Conservation (phyloP, 73 alveolate species). For the Chromera velia region DNA sequence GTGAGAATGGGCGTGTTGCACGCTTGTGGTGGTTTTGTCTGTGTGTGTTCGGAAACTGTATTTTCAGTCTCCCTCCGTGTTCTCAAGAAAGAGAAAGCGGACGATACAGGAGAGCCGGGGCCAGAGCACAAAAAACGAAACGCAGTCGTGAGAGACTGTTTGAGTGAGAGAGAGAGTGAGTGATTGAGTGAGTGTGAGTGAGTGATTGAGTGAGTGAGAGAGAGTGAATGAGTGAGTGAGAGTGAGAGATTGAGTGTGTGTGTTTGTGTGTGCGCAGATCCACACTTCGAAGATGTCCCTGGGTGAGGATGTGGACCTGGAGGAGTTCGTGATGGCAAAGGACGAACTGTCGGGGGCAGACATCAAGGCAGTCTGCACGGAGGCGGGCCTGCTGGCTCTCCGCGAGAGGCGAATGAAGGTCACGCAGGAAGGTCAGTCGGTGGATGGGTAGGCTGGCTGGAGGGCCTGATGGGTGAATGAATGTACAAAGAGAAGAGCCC, state of each 20-base stretch:
- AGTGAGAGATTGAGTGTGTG: background rate
- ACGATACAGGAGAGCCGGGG: too few relatives aligned
- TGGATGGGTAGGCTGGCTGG: background rate
- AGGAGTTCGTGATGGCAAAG: constrained; percentile 93
- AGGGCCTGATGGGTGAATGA: background rate
- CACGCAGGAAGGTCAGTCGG: constrained; percentile 36
- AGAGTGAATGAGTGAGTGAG: background rate
- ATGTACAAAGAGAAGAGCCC: too few relatives aligned
- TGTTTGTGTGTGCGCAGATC: background rate
- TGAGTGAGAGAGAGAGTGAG: too few relatives aligned
- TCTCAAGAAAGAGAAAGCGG: too few relatives aligned
- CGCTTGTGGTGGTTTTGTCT: too few relatives aligned
- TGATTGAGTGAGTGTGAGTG: too few relatives aligned
- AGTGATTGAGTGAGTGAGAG: background rate
- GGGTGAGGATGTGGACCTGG: constrained; percentile 92
- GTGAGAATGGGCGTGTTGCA: too few relatives aligned
- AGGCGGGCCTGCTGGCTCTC: constrained; percentile 95
- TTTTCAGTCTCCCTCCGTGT: too few relatives aligned
- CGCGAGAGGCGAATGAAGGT: constrained; percentile 98
- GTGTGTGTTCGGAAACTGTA: too few relatives aligned
- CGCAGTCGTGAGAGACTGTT: too few relatives aligned
- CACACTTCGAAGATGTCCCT: constrained; percentile 85
- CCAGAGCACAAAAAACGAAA: too few relatives aligned
- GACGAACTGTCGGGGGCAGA: constrained; percentile 96
- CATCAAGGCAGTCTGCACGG: constrained; percentile 97